A percentile compares a stretch with the other conserved stretches of the same genome.
These are phyloP conservation scores for Podaxis sp. DNA, from an alignment of 768 basidiomycete species.

Conservation along the genomic window DNA sequence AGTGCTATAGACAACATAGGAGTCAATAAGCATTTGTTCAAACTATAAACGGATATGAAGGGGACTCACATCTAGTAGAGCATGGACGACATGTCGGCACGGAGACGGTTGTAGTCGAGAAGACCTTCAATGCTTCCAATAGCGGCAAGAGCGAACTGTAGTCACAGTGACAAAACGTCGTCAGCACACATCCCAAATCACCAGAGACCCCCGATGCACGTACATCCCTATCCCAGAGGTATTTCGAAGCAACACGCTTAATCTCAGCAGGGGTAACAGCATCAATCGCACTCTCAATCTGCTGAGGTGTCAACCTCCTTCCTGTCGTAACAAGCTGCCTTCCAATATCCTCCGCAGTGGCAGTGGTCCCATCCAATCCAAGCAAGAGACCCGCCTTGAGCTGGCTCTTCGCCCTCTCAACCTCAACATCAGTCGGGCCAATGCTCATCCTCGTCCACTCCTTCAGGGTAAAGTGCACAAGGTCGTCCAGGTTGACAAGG, in stretches of 20 bases:
- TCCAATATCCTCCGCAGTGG: constrained; percentile 98
- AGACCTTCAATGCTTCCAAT: constrained; percentile 90
- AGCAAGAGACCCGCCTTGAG: constrained; percentile 93
- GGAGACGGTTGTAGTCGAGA: constrained; percentile 91
- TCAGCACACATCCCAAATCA: constrained; percentile 11
- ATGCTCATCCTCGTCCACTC: constrained; percentile 97
- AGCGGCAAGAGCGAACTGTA: constrained; percentile 75
- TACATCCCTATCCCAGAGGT: constrained; percentile 96
- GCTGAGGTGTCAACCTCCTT: constrained; percentile 83
- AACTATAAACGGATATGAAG: not conserved
- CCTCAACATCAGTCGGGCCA: constrained; percentile 79
- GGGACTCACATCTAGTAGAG: constrained; percentile 49
- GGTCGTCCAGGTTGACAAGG: constrained; percentile 89
- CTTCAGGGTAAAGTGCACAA: constrained; percentile 89
- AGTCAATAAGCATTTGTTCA: not conserved
- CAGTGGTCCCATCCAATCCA: constrained; percentile 92
- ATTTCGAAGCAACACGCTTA: constrained; percentile 92
- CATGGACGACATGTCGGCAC: constrained; percentile 80
- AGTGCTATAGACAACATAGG: not conserved
- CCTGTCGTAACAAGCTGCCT: constrained; percentile 95
- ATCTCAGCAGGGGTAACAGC: constrained; percentile 87
- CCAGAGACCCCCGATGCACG: constrained; percentile 26
- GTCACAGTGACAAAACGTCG: constrained; percentile 34
- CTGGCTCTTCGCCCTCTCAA: constrained; percentile 98
- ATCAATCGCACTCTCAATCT: constrained; percentile 92